Base-by-base conservation (phyloP, 2,329 filamentous ascomycete species). In the Phyllosticta capitalensis region DNA sequence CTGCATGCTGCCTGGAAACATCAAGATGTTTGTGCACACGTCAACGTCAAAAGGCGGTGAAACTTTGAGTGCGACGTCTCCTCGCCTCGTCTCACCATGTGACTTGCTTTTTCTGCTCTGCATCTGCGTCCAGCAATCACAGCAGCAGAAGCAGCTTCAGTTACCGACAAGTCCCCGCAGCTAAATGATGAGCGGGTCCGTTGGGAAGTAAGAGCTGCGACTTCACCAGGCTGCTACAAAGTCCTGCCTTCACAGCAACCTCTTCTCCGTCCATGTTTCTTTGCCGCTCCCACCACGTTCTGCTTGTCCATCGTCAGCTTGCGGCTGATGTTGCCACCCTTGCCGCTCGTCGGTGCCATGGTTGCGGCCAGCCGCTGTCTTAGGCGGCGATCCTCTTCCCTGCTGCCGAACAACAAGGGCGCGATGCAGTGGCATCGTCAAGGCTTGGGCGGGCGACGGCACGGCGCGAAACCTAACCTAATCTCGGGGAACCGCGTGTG, bases 381-480 rank as follows among this genome's bases (percentile, higher is more conserved):
- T 21, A 52, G 38, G 38, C 24, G 56, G 28, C 52, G 56, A 54
- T 59, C 56, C 51, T 19, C 19, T 45, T 21, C 56, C 21, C 30
- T 28, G 33, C 38, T 17, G 30, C 22, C 38, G 21, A 14, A 17
- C 38, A 21, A 20, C 20, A 45, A 45, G 17, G 14, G 14, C n/a
- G 38, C 38, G 17, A n/a, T 45, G 38, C 38, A 45, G 12, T 45
- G 38, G 6, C 56, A 26, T 22, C 50, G 30, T 58, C 50, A 26
- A 22, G 21, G 56, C 56, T 38, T 53, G 24, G 17, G 52, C 33
- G 50, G 21, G 51, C 57, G 17, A 26, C 57, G 57, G 57, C 30
- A 55, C 57, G 57, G 57, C 57, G 51, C 58, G 58, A 45, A 55
- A 53, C 58, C 52, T 59, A 28, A 53, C 58, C 52, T 59, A 28